phyloP scores from a whole-genome alignment of 768 basidiomycete genomes.

The Rhodotorula toruloides region DNA sequence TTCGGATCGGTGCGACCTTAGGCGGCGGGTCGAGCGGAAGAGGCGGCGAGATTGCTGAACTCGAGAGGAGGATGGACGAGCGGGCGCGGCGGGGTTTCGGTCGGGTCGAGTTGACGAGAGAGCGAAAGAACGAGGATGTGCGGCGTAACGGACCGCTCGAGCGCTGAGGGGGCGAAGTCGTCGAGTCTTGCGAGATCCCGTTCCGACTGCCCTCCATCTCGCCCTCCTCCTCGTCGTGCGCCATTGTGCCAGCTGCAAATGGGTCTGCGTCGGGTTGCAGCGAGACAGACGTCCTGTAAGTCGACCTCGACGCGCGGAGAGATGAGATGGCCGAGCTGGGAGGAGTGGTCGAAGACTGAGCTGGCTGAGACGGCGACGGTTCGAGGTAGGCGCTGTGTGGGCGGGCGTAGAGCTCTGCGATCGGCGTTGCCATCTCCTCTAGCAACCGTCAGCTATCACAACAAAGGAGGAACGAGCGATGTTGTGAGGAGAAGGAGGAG shows the following conservation, averaged over 20 bases:
- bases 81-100: neutral
- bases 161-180: neutral
- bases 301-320: neutral
- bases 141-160: neutral
- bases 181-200: neutral
- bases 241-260: neutral
- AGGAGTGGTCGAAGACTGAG: too few species aligned
- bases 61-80: slow-evolving; percentile 1
- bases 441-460: too few species aligned
- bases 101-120: slow-evolving; percentile 1
- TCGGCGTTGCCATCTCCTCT: neutral
- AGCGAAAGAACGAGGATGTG: neutral
- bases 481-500: too few species aligned
- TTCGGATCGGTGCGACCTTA: neutral
- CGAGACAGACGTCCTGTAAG: slow-evolving; percentile 14
- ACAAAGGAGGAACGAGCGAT: too few species aligned
- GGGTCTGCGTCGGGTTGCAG: slow-evolving; percentile 23
- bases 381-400: neutral
- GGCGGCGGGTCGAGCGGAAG: slow-evolving; percentile 1
- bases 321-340: neutral
- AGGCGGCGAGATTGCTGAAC: slow-evolving; percentile 16
- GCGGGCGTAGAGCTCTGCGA: neutral
- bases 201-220: neutral
- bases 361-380: neutral
- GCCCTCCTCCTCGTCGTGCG: neutral